Base-by-base conservation (phyloP, 192 early-diverging fungal genomes). In the Mortierella claussenii region DNA sequence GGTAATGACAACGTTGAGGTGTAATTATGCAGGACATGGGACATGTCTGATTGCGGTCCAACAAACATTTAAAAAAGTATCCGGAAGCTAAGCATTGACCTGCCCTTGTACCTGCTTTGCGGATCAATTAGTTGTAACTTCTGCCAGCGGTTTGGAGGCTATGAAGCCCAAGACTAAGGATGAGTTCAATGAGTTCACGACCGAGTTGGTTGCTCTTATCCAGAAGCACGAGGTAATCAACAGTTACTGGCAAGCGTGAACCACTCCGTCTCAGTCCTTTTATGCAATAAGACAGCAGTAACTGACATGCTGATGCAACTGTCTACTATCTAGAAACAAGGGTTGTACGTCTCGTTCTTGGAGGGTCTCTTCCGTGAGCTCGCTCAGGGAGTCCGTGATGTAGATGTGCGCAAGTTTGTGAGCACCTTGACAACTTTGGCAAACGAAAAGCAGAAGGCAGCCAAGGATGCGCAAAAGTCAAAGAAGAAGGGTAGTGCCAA, bases 391-490 rank as follows among this genome's bases (percentile, higher is more conserved):
- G 78, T 89, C 30, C 65, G 65, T 42, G 56, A 58, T 45, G 46
- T 48, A n/a, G 46, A 48, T 48, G 46, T 48, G 6, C 46, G 87
- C 57, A 91, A 90, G 64, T 60, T 83, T 28, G 54, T 89, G 18
- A 83, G 82, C 68, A 80, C 88, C 9, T 63, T 93, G 70, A 87
- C 86, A 3, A 81, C 84, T 2, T 68, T 93, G 55, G 92, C 89
- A 49, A 91, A 91, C 60, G 92, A 93, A 81, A 92, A 93, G 81
- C 86, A 90, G 76, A 86, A 80, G 52, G 82, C 82, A 20, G 79
- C 81, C 11, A 81, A 83, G 53, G 92, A 93, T 21, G 84, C 79
- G 2, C 20, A 63, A 45, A 93, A 93, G 84, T 67, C 79, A 47
- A 91, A 90, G 83, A 91, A 93, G 84, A 90, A 89, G 81, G 66